phyloP scores from a whole-genome alignment of 106 monocot genomes.

The Chionographis japonica region DNA sequence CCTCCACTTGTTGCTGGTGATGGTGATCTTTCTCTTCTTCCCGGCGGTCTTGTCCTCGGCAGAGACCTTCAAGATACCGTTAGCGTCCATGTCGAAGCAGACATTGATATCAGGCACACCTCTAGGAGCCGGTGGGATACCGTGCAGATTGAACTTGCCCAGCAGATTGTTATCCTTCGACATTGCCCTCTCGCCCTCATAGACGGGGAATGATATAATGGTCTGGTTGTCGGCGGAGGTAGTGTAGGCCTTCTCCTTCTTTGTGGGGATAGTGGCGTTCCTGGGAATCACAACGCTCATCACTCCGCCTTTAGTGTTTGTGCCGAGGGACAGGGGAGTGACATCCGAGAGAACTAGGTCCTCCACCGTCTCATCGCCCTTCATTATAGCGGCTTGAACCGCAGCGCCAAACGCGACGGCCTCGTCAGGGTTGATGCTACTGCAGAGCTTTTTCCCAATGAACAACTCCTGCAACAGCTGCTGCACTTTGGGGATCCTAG shows the following conservation, averaged over 20 bases:
- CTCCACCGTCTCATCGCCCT: no score
- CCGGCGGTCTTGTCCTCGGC: conserved; percentile 69
- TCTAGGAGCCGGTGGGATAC: conserved; percentile 52
- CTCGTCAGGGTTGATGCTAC: conserved; percentile 69
- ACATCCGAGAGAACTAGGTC: no score
- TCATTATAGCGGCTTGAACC: no score
- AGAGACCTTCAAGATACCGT: conserved; percentile 23
- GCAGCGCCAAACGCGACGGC: conserved; percentile 1
- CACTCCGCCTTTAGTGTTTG: conserved; percentile 52
- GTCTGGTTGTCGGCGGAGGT: conserved; percentile 53
- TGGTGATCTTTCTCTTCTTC: conserved; percentile 63
- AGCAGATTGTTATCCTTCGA: conserved; percentile 46
- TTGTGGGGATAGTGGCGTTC: conserved; percentile 66
- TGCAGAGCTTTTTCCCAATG: conserved; percentile 78
- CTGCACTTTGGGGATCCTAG: conserved; percentile 73
- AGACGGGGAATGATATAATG: conserved; percentile 33
- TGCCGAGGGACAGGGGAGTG: conserved; percentile 32
- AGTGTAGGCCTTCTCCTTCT: conserved; percentile 67
- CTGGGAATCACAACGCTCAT: conserved; percentile 64
- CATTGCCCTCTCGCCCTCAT: conserved; percentile 32
- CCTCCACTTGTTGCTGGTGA: conserved; percentile 58
- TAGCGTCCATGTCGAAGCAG: conserved; percentile 63
- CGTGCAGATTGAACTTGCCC: conserved; percentile 47
- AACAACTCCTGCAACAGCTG: conserved; percentile 75
- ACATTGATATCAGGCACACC: conserved; percentile 61